Evolutionary conservation across 2,329 filamentous ascomycete genomes (phyloP), one percentile per base, ranked within the genome.

Genomic region (Cercospora brassicicola): DNA sequence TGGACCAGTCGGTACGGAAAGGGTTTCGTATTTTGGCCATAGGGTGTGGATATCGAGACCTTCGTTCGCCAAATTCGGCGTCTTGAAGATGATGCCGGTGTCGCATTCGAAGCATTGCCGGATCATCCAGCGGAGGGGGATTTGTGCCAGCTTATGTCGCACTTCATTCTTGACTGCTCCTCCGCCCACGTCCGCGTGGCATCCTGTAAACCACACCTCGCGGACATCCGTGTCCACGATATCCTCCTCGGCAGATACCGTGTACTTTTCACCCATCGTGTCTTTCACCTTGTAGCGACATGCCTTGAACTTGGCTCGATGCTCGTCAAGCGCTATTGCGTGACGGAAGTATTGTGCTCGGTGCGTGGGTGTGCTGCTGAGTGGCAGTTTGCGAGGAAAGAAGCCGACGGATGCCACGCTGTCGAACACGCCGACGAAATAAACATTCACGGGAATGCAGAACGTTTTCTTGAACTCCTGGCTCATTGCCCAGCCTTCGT

Each of bases 81-180:
- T 77, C 45, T 78, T 76, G 75, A 83, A 83, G 18, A 82, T 70
- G 39, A 84, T 83, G 1, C 81, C 82, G 0, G 82, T 83, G 60
- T 83, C 73, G 74, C 81, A 83, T 69, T 82, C 80, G 70, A 84
- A 84, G 66, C 79, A 81, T 70, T 84, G 81, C 20, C 82, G 77
- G 10, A 84, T 76, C 82, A 84, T 84, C 82, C 82, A 84, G 2
- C 82, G 78, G 2, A 84, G 76, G 4, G 82, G 82, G 13, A 83
- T 83, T 2, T 79, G 79, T 3, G 81, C 78, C 8, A 84, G 78
- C 71, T 81, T 82, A 65, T 83, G 81, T 2, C 81, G 77, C 48
- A 75, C 75, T 36, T 78, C 77, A 67, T 83, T 83, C 2, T 72
- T 66, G 3, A 82, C 79, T 2, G 82, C 81, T 5, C 82, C 82